Evolutionary conservation across 1,139 yeast species (phyloP), one percentile per base, ranked within the genome.

Genomic region (Wickerhamiella infanticola): DNA sequence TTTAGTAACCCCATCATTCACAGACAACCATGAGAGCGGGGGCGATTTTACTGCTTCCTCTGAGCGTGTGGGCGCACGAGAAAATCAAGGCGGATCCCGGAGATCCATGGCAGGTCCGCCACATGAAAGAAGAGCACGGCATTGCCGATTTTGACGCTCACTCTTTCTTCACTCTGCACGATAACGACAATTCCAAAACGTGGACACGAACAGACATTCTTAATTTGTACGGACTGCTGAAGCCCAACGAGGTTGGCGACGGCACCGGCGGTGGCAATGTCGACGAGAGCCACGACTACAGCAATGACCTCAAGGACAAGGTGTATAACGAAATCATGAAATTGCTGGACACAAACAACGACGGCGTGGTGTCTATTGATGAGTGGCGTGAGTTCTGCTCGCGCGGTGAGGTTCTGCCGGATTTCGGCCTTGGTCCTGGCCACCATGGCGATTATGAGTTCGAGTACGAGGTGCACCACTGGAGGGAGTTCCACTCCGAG

Each of bases 401-500:
- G 2, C 63, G 63, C 6, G 94, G 94, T 4, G 81, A 82, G 2
- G 75, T 74, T 52, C 73, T 90, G 58, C 97, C 97, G 1, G 97
- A 90, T 62, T 77, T 86, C 60, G 95, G 95, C 6, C 79, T 80
- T 51, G 97, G 96, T 24, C 90, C 84, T n/a, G 97, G 98, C 18
- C 97, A 88, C 60, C 97, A 88, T 64, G 81, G 88, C 44, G 95
- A 85, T 64, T 90, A 86, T 58, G 98, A 90, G 63, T 74, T 76
- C 53, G 97, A 88, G 60, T 88, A 86, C 58, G 96, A 88, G 50
- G 55, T 54, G 57, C 97, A 90, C 61, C 97, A 90, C 62, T 90
- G 97, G 96, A 75, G 79, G 51, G 69, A 85, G 62, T 83, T 74
- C 61, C 97, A 90, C 62, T 74, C 79, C 45, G 77, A 82, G 45